Conservation (phyloP, 2,329 filamentous ascomycete genomes). For the Aspergillus aculeatus region DNA sequence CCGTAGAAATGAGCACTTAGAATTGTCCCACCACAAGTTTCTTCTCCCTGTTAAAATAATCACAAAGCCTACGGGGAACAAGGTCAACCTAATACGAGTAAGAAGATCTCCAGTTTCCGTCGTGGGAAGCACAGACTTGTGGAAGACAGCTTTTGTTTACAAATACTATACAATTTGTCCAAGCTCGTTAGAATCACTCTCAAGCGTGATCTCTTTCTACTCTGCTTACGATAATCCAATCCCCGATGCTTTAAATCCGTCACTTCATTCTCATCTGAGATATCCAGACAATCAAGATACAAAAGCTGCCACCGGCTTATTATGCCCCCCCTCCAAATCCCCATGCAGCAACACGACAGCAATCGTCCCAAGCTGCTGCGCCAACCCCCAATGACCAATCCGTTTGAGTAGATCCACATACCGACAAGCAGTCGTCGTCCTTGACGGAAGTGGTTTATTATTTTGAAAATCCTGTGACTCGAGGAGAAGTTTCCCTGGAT, state of each 20-base stretch:
- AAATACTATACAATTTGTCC: no score
- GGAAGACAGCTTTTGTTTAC: no score
- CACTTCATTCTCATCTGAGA: no score
- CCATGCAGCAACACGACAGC: neutral
- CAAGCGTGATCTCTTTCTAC: no score
- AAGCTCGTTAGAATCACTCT: no score
- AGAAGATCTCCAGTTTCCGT: neutral
- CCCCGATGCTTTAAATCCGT: no score
- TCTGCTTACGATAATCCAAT: no score
- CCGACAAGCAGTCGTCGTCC: neutral
- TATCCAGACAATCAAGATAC: no score
- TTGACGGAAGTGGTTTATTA: neutral
- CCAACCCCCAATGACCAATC: conserved; percentile 5
- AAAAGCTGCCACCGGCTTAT: no score
- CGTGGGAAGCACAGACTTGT: neutral
- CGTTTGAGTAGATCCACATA: conserved; percentile 1
- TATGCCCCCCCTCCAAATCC: neutral
- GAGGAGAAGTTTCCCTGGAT: neutral
- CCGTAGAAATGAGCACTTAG: neutral
- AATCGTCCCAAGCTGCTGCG: neutral
- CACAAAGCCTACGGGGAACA: neutral
- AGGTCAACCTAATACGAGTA: neutral
- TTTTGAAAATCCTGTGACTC: neutral
- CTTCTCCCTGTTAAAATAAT: neutral
- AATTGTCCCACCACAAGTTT: neutral